Base-by-base conservation (phyloP, 805 yeast species). In the Nakazawaea wickerhamii region DNA sequence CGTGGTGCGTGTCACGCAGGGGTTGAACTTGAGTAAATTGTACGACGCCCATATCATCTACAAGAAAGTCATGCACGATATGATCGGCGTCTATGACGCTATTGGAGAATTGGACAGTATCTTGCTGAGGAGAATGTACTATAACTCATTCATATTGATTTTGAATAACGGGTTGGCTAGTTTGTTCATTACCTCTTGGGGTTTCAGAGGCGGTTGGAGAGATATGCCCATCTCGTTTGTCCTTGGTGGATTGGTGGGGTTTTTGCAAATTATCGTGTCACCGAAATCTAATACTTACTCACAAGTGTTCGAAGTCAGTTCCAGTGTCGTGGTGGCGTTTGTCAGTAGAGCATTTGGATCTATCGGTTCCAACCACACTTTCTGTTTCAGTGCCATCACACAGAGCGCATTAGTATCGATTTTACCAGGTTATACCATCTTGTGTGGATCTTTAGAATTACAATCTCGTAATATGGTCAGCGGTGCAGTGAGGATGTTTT, bases 401-500 rank as follows among this genome's bases (percentile, higher is more conserved):
- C 95, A 87, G 54, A 91, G 93, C 0, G 78, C 90, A 0, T 59
- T 86, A 39, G 91, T 95, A 0, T 64, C 84, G 50, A 86, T 86
- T 57, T 68, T 86, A 34, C 95, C 95, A 0, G 95, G 95, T 0
- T 86, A 84, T 56, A 84, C 84, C 47, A 84, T 86, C 57, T 62
- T 86, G 21, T 81, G 88, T 61, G 95, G 95, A 2, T 81, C 95
- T 0, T 63, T 86, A 44, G 95, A 86, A 54, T 61, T 86, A 37
- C 95, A 86, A 60, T 77, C 88, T 5, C 71, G 85, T 52, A 87
- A 84, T 51, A 60, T 87, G 34, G 91, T 86, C 10, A 88, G 95
- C 1, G 95, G 95, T 0, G 71, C 91, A 0, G 95, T 86, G 39
- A 69, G 95, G 57, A 86, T 86, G 95, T 84, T 86, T 57, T 86